Evolutionary conservation across 78 protist species (phyloP).

Genomic region (Chrysochromulina parva): DNA sequence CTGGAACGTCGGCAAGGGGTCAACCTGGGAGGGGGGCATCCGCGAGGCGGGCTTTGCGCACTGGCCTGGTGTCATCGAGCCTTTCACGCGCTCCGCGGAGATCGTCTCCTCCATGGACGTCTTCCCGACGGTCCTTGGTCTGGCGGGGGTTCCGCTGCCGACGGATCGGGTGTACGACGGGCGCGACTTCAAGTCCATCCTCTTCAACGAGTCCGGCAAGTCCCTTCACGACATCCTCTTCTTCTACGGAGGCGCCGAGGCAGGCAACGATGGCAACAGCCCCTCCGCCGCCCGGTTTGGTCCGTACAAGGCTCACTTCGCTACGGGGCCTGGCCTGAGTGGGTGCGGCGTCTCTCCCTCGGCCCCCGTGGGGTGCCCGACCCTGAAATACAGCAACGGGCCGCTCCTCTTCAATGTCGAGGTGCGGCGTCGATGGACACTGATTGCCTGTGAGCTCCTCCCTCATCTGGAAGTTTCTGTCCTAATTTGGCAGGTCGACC

Average conservation of each 20-base stretch:
- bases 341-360: too few relatives aligned
- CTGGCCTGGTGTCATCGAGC: neutral
- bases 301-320: constrained; percentile 26
- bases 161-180: neutral
- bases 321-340: neutral
- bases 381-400: too few relatives aligned
- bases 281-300: constrained; percentile 44
- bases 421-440: too few relatives aligned
- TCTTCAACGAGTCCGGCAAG: neutral
- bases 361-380: too few relatives aligned
- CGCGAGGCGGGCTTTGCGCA: neutral
- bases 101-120: neutral
- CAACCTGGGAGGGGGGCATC: constrained; percentile 13
- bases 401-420: too few relatives aligned
- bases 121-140: constrained; percentile 23
- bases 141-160: constrained; percentile 7
- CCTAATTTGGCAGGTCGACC: too few relatives aligned
- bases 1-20: neutral
- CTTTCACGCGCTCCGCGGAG: neutral
- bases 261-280: neutral
- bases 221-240: neutral
- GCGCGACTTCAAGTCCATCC: too few relatives aligned
- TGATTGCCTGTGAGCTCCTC: too few relatives aligned
- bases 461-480: too few relatives aligned
- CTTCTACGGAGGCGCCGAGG: neutral